Evolutionary conservation across 192 early-diverging fungal genomes (phyloP), one percentile per base, ranked within the genome.

Genomic region (Phlyctochytrium arcticum): DNA sequence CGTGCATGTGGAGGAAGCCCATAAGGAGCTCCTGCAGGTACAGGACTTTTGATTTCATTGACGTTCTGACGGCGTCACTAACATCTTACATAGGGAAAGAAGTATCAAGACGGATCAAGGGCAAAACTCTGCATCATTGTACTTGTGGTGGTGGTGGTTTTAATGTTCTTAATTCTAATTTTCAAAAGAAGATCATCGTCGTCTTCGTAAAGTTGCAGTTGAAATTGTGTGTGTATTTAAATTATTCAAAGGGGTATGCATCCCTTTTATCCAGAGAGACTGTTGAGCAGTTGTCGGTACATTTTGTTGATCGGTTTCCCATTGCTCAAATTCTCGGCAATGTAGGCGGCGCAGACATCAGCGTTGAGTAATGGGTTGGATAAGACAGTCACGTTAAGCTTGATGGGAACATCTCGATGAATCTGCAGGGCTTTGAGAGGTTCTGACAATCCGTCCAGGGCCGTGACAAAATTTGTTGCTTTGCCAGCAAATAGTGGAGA

Each of bases 111-210:
- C 57, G 88, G 76, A 55, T 77, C 89, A 17, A 77, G 85, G 36
- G 92, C 90, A 44, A 86, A 92, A 62, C 88, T 93, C 66, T 89
- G 89, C 50, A 95, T 98, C 32, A 73, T 92, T 4, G 65, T 91
- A 6, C 80, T 98, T 32, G 85, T 80, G 30, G 71, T 92, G 1
- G 54, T 94, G 24, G 92, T 95, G 31, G 77, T 87, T 33, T 70
- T 90, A 24, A 67, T 98, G 57, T 78, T 98, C 56, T 76, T 95
- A 12, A 79, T 94, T 49, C 72, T 98, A 26, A 60, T 76, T 46
- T 66, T 73, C 57, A 76, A 76, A 51, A 37, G 12, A n/a, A n/a
- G n/a, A n/a, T n/a, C n/a, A n/a, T n/a, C n/a, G n/a, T n/a, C n/a
- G n/a, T n/a, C n/a, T n/a, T n/a, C n/a, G n/a, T n/a, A n/a, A n/a